phyloP scores from a whole-genome alignment of 805 yeast species.

The Kodamaea lidongshanica region DNA sequence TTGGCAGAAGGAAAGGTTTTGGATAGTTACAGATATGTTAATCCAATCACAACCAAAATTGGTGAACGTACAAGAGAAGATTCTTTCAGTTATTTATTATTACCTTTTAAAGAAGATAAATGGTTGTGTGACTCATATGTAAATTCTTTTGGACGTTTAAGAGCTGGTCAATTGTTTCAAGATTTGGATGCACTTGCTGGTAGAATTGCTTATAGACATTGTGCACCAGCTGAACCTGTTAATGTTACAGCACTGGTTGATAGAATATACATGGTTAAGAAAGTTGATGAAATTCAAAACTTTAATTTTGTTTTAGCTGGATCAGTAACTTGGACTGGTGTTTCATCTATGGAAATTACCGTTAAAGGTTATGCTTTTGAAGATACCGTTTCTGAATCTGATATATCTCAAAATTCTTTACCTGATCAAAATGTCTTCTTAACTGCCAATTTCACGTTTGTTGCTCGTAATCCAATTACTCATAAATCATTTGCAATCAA shows the following conservation, averaged over 20 bases:
- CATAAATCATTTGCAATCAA: slow-evolving; percentile 85
- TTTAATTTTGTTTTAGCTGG: slow-evolving; percentile 83
- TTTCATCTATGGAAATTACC: slow-evolving; percentile 91
- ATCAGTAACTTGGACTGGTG: slow-evolving; percentile 90
- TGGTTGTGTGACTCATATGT: slow-evolving; percentile 83
- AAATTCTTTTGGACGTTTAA: slow-evolving; percentile 82
- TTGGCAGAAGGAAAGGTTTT: slow-evolving; percentile 65
- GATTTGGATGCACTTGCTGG: slow-evolving; percentile 94
- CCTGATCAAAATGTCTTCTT: slow-evolving; percentile 66
- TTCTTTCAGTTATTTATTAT: slow-evolving; percentile 60
- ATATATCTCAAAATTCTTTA: too few species aligned
- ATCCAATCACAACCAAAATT: slow-evolving; percentile 65
- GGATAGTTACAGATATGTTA: slow-evolving; percentile 65
- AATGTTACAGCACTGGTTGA: slow-evolving; percentile 95
- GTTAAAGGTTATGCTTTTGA: slow-evolving; percentile 81
- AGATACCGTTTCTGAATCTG: slow-evolving; percentile 46
- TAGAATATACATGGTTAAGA: slow-evolving; percentile 78
- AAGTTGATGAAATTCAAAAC: slow-evolving; percentile 69
- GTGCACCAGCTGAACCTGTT: slow-evolving; percentile 93
- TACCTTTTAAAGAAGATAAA: slow-evolving; percentile 81
- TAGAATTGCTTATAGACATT: slow-evolving; percentile 84
- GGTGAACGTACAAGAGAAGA: slow-evolving; percentile 71
- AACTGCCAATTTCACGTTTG: slow-evolving; percentile 90
- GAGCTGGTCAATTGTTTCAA: slow-evolving; percentile 91
- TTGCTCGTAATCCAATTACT: slow-evolving; percentile 91